phyloP scores from a whole-genome alignment of 768 basidiomycete genomes.

The Boletus vermiculosoides region DNA sequence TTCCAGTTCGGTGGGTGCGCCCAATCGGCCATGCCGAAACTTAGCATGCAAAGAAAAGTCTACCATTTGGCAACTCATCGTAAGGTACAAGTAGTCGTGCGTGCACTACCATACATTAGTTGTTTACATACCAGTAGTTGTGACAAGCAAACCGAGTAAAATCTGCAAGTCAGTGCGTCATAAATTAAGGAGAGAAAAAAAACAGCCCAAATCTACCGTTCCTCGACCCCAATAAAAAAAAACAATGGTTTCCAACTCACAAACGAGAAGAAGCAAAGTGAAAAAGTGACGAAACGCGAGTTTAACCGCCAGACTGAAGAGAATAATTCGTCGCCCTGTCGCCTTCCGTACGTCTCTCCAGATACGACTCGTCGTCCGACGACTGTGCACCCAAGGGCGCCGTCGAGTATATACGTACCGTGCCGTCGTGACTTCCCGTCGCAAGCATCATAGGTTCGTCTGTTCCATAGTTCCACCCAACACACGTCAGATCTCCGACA shows the following conservation, averaged over 20 bases:
- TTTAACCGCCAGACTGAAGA: conserved; percentile 29
- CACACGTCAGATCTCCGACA: conserved; percentile 68
- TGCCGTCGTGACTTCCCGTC: conserved; percentile 76
- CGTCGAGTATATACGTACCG: conserved; percentile 70
- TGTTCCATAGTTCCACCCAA: conserved; percentile 74
- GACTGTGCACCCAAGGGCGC: conserved; percentile 26
- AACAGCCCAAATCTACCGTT: not conserved
- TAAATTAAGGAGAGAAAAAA: conserved; percentile 20
- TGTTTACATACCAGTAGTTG: conserved; percentile 24
- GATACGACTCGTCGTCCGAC: conserved; percentile 26
- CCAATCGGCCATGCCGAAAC: not conserved
- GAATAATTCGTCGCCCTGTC: conserved; percentile 26
- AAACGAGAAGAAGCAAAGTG: not conserved
- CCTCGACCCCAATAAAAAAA: conserved; percentile 16
- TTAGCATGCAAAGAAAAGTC: conserved; percentile 3
- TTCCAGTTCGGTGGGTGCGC: not conserved
- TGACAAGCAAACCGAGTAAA: conserved; percentile 10
- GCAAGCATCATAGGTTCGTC: conserved; percentile 56
- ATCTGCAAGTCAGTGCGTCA: conserved; percentile 12
- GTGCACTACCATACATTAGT: conserved; percentile 29
- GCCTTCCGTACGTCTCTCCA: conserved; percentile 24
- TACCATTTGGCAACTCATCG: conserved; percentile 11
- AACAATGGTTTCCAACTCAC: conserved; percentile 3
- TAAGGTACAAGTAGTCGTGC: conserved; percentile 21
- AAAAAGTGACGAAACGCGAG: conserved; percentile 4